These are phyloP conservation scores for sunflower (Helianthus annuus) DNA, from an alignment of 129 eudicot genomes.

Conservation along the genomic window HanXRQr2.0-SUNRISE NC_035448.2:129476597-129477096, in stretches of 20 bases:
- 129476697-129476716: neutral
- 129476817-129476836: conserved; percentile 88
- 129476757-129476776: neutral
- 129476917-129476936: conserved; percentile 70
- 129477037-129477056: no score
- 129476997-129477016: conserved; percentile 86
- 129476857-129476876: conserved; percentile 52
- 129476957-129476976: conserved; percentile 83
- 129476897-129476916: no score
- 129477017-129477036: neutral
- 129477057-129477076: no score
- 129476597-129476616: conserved; percentile 95
- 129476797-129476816: conserved; percentile 91
- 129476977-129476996: conserved; percentile 95
- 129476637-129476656: conserved; percentile 83
- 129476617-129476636: conserved; percentile 85
- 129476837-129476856: conserved; percentile 88
- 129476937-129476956: conserved; percentile 80
- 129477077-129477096: no score
- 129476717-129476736: neutral
- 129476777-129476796: conserved; percentile 99
- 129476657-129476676: conserved; percentile 87
- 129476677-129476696: conserved; percentile 80
- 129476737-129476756: neutral
- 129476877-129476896: conserved; percentile 11